phyloP scores from a whole-genome alignment of 495 filamentous ascomycete species.

The Thermothielavioides terrestris region DNA sequence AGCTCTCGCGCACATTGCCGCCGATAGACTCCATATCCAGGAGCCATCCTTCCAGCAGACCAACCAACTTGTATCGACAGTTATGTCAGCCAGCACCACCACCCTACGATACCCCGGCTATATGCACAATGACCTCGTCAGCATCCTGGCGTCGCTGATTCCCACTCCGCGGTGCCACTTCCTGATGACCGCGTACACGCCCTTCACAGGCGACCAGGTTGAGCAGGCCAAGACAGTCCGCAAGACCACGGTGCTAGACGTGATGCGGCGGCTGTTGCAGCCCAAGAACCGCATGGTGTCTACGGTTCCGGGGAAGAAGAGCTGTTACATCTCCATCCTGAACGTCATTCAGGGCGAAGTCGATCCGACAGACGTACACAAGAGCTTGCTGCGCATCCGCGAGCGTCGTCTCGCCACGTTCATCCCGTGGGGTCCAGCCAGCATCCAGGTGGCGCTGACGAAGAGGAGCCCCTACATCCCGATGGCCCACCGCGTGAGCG shows the following conservation, averaged over 20 bases:
- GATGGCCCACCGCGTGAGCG: slow-evolving; percentile 85
- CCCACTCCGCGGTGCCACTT: slow-evolving; percentile 96
- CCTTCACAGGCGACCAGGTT: slow-evolving; percentile 90
- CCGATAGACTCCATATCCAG: slow-evolving; percentile 87
- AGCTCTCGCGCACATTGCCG: slow-evolving; percentile 85
- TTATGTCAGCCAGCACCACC: slow-evolving; percentile 97
- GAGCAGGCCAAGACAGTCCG: slow-evolving; percentile 94
- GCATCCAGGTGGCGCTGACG: slow-evolving; percentile 92
- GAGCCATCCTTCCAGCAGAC: slow-evolving; percentile 94
- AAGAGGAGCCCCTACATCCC: slow-evolving; percentile 93
- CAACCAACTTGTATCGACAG: slow-evolving; percentile 93
- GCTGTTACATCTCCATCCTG: slow-evolving; percentile 96
- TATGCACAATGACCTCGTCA: slow-evolving; percentile 98
- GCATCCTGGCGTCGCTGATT: slow-evolving; percentile 91
- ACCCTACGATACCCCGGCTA: slow-evolving; percentile 95
- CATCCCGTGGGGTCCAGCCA: slow-evolving; percentile 98
- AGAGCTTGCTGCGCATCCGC: slow-evolving; percentile 91
- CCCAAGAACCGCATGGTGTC: slow-evolving; percentile 99
- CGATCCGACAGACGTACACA: slow-evolving; percentile 94
- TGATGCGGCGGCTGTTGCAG: slow-evolving; percentile 91
- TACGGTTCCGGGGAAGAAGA: slow-evolving; percentile 88
- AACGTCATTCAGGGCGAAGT: slow-evolving; percentile 99
- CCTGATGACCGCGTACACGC: slow-evolving; percentile 95
- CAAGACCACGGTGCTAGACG: slow-evolving; percentile 94
- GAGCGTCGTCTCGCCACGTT: slow-evolving; percentile 92